Conservation (phyloP, 2,329 filamentous ascomycete genomes). For the Bipolaris zeicola region DNA sequence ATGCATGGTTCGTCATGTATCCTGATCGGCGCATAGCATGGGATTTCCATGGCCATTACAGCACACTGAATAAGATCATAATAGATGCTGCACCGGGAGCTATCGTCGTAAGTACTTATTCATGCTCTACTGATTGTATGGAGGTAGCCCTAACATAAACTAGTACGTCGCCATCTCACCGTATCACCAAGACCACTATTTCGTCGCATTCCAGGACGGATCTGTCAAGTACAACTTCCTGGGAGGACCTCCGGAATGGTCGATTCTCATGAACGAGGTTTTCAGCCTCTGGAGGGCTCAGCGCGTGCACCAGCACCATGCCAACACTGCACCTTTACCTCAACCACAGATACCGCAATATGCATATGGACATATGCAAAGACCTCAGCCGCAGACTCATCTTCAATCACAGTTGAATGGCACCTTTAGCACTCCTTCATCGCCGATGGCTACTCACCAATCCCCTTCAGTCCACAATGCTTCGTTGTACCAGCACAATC, state of each 20-base stretch:
- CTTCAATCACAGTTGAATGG: slow-evolving; percentile 13
- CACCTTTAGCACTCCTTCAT: slow-evolving; percentile 11
- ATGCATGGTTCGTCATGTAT: slow-evolving; percentile 45
- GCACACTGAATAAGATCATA: slow-evolving; percentile 35
- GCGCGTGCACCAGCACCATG: slow-evolving; percentile 19
- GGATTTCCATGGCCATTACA: slow-evolving; percentile 43
- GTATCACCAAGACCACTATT: slow-evolving; percentile 42
- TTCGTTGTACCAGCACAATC: not conserved
- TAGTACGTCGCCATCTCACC: slow-evolving; percentile 46
- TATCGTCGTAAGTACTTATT: slow-evolving; percentile 34
- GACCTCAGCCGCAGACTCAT: slow-evolving; percentile 14
- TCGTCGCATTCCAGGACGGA: slow-evolving; percentile 39
- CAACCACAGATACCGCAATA: slow-evolving; percentile 8
- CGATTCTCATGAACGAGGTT: slow-evolving; percentile 42
- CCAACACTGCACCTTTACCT: slow-evolving; percentile 8
- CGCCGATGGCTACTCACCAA: not conserved
- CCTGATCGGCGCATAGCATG: slow-evolving; percentile 38
- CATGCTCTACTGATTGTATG: not conserved
- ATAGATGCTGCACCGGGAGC: slow-evolving; percentile 31
- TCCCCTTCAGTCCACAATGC: not conserved
- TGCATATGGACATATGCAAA: slow-evolving; percentile 12
- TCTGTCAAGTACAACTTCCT: slow-evolving; percentile 45
- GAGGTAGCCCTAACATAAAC: not conserved
- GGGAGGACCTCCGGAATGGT: slow-evolving; percentile 40
- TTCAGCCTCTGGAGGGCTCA: slow-evolving; percentile 39